A percentile compares a stretch with the other conserved stretches of the same genome.
These are phyloP conservation scores for Rosa multiflora DNA, from an alignment of 306 rosid species.

Conservation along the genomic window DNA sequence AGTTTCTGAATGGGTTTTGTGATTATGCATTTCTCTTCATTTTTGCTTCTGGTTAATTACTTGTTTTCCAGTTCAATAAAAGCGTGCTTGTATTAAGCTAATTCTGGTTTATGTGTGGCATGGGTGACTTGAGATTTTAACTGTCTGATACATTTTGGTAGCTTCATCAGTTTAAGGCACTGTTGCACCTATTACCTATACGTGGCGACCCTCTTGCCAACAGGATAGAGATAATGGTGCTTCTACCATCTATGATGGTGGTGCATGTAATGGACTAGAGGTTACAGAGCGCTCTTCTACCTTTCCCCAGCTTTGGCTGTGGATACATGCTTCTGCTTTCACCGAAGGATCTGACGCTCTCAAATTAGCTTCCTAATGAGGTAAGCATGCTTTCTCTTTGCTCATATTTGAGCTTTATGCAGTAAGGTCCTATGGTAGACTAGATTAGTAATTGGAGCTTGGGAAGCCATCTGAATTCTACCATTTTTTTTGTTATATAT, in stretches of 20 bases:
- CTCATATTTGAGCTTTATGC: not conserved
- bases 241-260: constrained; percentile 10
- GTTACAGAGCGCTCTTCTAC: constrained; percentile 28
- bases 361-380: constrained; percentile 68
- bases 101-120: not conserved
- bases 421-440: not conserved
- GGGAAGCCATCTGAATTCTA: constrained; percentile 3
- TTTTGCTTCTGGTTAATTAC: too few relatives aligned
- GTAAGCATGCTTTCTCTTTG: constrained; percentile 34
- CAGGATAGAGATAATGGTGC: constrained; percentile 24
- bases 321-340: constrained; percentile 81
- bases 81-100: too few relatives aligned
- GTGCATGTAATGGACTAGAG: constrained; percentile 24
- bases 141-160: constrained; percentile 31
- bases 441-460: not conserved
- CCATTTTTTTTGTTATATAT: too few relatives aligned
- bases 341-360: constrained; percentile 66
- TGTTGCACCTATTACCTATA: constrained; percentile 67
- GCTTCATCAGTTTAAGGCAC: constrained; percentile 63
- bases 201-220: constrained; percentile 63
- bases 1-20: too few relatives aligned
- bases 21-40: too few relatives aligned
- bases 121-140: constrained; percentile 14
- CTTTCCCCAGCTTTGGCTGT: constrained; percentile 72
- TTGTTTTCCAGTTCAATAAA: too few relatives aligned